A percentile compares a stretch with the other conserved stretches of the same genome.
Conservation (phyloP, 2,329 filamentous ascomycete genomes). For the Berkeleyomyces basicola region DNA sequence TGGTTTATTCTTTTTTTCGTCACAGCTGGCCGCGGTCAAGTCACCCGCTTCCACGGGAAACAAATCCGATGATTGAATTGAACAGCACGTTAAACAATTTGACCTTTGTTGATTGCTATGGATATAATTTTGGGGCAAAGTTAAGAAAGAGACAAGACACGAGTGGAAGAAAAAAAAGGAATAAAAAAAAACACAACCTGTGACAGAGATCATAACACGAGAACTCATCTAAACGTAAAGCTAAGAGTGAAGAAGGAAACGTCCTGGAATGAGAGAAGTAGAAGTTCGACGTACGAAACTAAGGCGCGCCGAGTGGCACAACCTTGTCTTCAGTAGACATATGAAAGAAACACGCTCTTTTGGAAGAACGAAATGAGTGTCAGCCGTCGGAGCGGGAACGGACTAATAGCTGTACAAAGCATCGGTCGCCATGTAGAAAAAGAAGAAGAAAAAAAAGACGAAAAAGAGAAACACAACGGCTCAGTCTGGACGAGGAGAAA, state of each 20-base stretch:
- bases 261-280: not conserved
- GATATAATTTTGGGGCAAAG: not conserved
- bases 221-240: not conserved
- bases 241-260: not conserved
- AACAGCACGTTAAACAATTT: not conserved
- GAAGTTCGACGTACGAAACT: not conserved
- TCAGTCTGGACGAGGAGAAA: not conserved
- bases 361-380: not conserved
- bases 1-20: not conserved
- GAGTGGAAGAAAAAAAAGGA: slow-evolving; percentile 3
- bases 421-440: too few relatives aligned
- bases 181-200: not conserved
- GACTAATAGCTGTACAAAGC: too few relatives aligned
- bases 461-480: not conserved
- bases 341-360: not conserved
- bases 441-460: too few relatives aligned
- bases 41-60: not conserved
- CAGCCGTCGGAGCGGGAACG: not conserved
- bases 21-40: not conserved
- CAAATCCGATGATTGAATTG: not conserved
- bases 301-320: not conserved
- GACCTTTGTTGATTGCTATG: not conserved
- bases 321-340: not conserved
- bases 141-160: not conserved
- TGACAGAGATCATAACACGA: not conserved